Percentiles rank a stretch among this genome's conserved stretches.
These are phyloP conservation scores for Boletellus ananas DNA, from an alignment of 768 basidiomycete genomes.

Conservation along the genomic window DNA sequence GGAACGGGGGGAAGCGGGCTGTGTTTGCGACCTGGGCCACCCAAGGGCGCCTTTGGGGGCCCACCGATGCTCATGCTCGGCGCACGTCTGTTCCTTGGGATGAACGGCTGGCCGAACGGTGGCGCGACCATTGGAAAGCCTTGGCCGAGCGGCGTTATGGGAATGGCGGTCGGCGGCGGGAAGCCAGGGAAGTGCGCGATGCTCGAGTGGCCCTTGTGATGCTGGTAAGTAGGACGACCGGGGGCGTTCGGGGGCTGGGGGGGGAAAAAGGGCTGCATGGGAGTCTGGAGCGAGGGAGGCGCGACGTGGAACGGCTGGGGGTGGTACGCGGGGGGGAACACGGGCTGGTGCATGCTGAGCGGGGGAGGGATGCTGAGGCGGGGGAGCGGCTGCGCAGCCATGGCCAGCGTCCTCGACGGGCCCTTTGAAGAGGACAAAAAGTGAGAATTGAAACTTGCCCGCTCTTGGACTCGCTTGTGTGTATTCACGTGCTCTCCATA, in stretches of 20 bases:
- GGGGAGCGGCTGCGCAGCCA: slow-evolving; percentile 33
- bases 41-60: slow-evolving; percentile 82
- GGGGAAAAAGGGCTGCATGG: slow-evolving; percentile 68
- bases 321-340: slow-evolving; percentile 38
- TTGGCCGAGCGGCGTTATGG: slow-evolving; percentile 58
- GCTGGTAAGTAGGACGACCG: slow-evolving; percentile 45
- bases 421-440: not conserved
- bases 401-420: slow-evolving; percentile 2
- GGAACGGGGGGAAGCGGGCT: slow-evolving; percentile 53
- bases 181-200: slow-evolving; percentile 63
- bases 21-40: slow-evolving; percentile 74
- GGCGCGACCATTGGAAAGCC: slow-evolving; percentile 53
- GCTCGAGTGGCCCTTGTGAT: slow-evolving; percentile 55
- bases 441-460: not conserved
- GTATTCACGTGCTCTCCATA: slow-evolving; percentile 10
- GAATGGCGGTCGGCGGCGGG: slow-evolving; percentile 50
- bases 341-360: slow-evolving; percentile 22
- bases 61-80: slow-evolving; percentile 71
- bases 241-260: slow-evolving; percentile 48
- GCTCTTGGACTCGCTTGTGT: slow-evolving; percentile 9
- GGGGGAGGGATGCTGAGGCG: slow-evolving; percentile 55
- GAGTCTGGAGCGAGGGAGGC: slow-evolving; percentile 56
- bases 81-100: slow-evolving; percentile 61
- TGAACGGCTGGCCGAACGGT: slow-evolving; percentile 47
- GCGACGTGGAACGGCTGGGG: slow-evolving; percentile 46